Evolutionary conservation across 305 asterid species (phyloP).

Genomic region (Lippia alba): DNA sequence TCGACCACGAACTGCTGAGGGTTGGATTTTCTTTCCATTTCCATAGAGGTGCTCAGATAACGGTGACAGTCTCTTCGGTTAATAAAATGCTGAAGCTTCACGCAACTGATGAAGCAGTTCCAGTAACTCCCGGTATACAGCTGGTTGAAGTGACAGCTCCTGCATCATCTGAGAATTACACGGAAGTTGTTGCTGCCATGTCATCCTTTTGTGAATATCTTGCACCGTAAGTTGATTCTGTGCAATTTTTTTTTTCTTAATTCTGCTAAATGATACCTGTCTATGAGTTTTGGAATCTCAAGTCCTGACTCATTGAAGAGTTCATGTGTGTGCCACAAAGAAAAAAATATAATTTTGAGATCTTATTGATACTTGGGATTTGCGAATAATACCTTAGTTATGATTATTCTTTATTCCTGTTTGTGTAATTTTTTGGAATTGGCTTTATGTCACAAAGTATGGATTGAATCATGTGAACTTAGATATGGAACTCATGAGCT

Average conservation of each 20-base stretch:
- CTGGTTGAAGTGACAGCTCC: slow-evolving; percentile 94
- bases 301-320: slow-evolving; percentile 1
- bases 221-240: slow-evolving; percentile 88
- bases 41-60: slow-evolving; percentile 83
- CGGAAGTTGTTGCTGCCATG: slow-evolving; percentile 75
- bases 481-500: background rate
- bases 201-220: slow-evolving; percentile 91
- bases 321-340: background rate
- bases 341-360: slow-evolving; percentile 4
- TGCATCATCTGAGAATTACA: slow-evolving; percentile 84
- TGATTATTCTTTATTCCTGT: background rate
- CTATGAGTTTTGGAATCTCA: background rate
- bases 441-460: background rate
- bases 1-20: slow-evolving; percentile 87
- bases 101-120: slow-evolving; percentile 85
- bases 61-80: slow-evolving; percentile 81
- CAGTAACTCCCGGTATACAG: slow-evolving; percentile 92
- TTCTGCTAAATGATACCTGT: slow-evolving; percentile 3
- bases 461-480: background rate
- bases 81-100: slow-evolving; percentile 92
- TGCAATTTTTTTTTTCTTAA: background rate
- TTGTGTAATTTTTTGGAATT: slow-evolving; percentile 14
- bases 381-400: background rate
- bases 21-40: slow-evolving; percentile 87
- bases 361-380: too few species aligned